Evolutionary conservation across 345 rosid species (phyloP), one percentile per base, ranked within the genome.

Genomic region (Melastoma malabathricum): DNA sequence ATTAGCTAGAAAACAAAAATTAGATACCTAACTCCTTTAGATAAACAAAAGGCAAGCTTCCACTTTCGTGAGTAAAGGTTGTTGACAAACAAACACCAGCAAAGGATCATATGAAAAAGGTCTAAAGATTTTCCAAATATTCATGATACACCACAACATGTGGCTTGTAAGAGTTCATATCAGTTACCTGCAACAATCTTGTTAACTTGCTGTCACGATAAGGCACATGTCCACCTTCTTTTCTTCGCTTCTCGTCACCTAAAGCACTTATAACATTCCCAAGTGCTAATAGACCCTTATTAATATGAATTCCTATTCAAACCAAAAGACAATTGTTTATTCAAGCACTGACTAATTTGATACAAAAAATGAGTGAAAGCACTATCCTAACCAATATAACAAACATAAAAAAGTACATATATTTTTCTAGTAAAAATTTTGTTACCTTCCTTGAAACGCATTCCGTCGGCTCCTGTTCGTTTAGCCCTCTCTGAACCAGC

Each of bases 191-290:
- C 22, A 93, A 69, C 73, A 93, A 76, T 46, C 99, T 93, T 34
- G 99, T 93, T 79, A 93, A 65, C 78, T 93, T 93, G 97, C 97
- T 93, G 60, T 93, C 98, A 44, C 98, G 95, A 38, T 87, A 92
- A 17, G 98, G 98, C 51, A 87, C 83, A 27, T 87, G 97, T 23
- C 93, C 97, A 19, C 98, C 98, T 73, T 92, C 97, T 72, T 77
- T 92, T 50, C 97, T 72, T 74, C 83, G 87, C 69, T 73, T 87
- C 50, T 92, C 97, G 63, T 92, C 98, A 41, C 98, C 98, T 54
- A 92, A 62, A 22, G 97, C 94, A 69, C 98, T 92, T 44, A 92
- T 92, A 18, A 92, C 95, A 63, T 87, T 92, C 38, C 98, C 98
- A 52, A 92, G 83, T 38, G 98, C 95, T 57, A 92, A 59, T 61